Evolutionary conservation across 1,284 basidiomycete species (phyloP).

Genomic region (Ustilago trichophora): DNA sequence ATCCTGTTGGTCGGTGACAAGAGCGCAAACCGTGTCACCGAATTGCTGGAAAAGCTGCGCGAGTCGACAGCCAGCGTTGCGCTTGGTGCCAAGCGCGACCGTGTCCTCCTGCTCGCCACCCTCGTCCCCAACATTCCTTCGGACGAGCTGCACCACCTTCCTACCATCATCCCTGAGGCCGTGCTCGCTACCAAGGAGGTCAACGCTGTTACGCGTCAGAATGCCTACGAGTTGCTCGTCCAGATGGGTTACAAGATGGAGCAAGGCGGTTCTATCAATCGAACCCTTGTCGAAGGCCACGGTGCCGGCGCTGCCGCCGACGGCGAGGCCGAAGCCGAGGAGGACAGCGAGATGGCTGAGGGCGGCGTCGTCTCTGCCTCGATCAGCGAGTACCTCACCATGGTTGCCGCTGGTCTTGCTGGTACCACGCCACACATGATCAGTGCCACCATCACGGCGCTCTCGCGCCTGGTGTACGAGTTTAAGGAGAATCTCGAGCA

Average conservation of each 20-base stretch:
- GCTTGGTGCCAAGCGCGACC: slow-evolving; percentile 85
- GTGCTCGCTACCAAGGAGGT: slow-evolving; percentile 98
- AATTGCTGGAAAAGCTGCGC: slow-evolving; percentile 55
- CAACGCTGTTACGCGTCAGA: slow-evolving; percentile 87
- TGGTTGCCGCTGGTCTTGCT: slow-evolving; percentile 94
- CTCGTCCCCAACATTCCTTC: slow-evolving; percentile 79
- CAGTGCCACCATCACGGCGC: slow-evolving; percentile 91
- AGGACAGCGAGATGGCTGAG: slow-evolving; percentile 36
- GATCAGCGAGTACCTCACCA: slow-evolving; percentile 92
- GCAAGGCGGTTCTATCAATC: slow-evolving; percentile 82
- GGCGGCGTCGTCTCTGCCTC: slow-evolving; percentile 75
- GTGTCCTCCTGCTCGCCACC: slow-evolving; percentile 78
- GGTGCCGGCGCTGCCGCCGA: slow-evolving; percentile 21
- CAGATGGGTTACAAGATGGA: slow-evolving; percentile 93
- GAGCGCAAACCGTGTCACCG: slow-evolving; percentile 29
- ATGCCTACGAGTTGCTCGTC: slow-evolving; percentile 89
- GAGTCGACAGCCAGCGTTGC: slow-evolving; percentile 71
- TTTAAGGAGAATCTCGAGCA: slow-evolving; percentile 79
- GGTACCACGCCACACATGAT: slow-evolving; percentile 97
- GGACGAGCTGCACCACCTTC: slow-evolving; percentile 82
- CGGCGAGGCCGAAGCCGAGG: slow-evolving; percentile 60
- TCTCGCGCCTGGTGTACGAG: slow-evolving; percentile 93
- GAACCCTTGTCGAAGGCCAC: slow-evolving; percentile 76
- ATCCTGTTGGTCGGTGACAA: slow-evolving; percentile 32
- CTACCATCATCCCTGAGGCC: slow-evolving; percentile 90